Conservation (phyloP, 2,329 filamentous ascomycete species). For the Chaetothyriales sp. region DNA sequence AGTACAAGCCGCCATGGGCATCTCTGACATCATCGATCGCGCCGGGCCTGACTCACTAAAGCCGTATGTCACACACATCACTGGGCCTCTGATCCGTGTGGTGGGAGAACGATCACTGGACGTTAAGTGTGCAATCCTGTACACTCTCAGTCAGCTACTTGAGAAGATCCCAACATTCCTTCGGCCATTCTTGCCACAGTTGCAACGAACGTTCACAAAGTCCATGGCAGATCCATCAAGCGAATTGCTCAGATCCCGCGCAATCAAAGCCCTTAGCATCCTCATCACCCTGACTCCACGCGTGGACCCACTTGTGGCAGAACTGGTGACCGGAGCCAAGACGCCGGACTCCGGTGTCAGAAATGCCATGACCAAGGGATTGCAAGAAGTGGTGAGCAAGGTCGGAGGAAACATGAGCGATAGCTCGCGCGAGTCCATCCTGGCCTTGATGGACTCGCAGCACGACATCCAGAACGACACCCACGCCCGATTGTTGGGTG, state of each 20-base stretch:
- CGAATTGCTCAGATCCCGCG: constrained; percentile 71
- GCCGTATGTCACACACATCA: constrained; percentile 94
- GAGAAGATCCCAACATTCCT: constrained; percentile 93
- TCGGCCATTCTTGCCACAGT: constrained; percentile 91
- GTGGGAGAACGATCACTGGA: constrained; percentile 93
- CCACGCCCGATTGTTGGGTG: constrained; percentile 78
- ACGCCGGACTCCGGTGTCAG: constrained; percentile 75
- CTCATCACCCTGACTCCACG: constrained; percentile 90
- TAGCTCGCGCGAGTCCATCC: constrained; percentile 67
- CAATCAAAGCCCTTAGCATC: constrained; percentile 86
- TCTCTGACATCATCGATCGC: constrained; percentile 90
- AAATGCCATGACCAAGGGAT: constrained; percentile 90
- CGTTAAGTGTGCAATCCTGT: constrained; percentile 79
- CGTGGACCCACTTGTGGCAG: constrained; percentile 83
- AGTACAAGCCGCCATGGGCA: constrained; percentile 79
- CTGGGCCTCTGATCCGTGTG: constrained; percentile 91
- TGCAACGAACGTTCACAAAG: constrained; percentile 94
- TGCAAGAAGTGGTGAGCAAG: constrained; percentile 93
- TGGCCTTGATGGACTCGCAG: constrained; percentile 65
- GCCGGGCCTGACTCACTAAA: constrained; percentile 78
- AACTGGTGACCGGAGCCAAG: constrained; percentile 90
- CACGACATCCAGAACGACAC: constrained; percentile 70
- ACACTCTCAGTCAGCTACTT: constrained; percentile 85
- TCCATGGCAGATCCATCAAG: constrained; percentile 87
- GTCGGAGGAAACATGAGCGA: constrained; percentile 93